Conservation (phyloP, 371 early-diverging fungal genomes). For the Syncephalastrum sp. region DNA sequence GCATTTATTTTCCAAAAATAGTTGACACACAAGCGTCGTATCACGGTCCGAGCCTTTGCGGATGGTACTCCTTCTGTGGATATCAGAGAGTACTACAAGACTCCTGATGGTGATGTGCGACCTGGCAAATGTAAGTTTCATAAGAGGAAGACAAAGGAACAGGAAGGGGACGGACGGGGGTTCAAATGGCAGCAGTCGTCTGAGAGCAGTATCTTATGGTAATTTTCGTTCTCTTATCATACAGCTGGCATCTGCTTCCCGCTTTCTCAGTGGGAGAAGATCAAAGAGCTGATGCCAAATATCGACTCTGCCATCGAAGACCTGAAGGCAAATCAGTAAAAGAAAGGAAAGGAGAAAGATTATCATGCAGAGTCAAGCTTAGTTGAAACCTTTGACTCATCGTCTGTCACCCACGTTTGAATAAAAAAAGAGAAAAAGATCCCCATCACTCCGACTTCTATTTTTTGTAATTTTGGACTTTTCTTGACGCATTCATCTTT, state of each 20-base stretch:
- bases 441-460: too few relatives aligned
- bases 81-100: constrained; percentile 14
- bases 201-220: too few relatives aligned
- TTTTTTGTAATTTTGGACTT: too few relatives aligned
- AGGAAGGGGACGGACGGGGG: neutral
- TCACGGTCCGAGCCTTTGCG: constrained; percentile 9
- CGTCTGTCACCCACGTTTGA: too few relatives aligned
- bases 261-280: constrained; percentile 25
- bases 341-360: too few relatives aligned
- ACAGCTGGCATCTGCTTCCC: constrained; percentile 25
- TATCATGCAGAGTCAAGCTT: too few relatives aligned
- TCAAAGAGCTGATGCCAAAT: constrained; percentile 22
- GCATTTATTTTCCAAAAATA: constrained; percentile 15
- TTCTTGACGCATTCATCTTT: too few relatives aligned
- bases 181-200: too few relatives aligned
- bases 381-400: too few relatives aligned
- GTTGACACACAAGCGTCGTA: constrained; percentile 12
- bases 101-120: constrained; percentile 10
- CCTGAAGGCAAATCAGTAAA: neutral
- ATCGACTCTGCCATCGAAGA: constrained; percentile 24
- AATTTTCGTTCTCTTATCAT: neutral
- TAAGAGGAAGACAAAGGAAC: neutral
- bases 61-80: constrained; percentile 17
- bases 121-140: constrained; percentile 14
- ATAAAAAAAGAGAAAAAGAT: too few relatives aligned